Evolutionary conservation across 2,329 filamentous ascomycete genomes (phyloP).

Genomic region (Didymella exigua): DNA sequence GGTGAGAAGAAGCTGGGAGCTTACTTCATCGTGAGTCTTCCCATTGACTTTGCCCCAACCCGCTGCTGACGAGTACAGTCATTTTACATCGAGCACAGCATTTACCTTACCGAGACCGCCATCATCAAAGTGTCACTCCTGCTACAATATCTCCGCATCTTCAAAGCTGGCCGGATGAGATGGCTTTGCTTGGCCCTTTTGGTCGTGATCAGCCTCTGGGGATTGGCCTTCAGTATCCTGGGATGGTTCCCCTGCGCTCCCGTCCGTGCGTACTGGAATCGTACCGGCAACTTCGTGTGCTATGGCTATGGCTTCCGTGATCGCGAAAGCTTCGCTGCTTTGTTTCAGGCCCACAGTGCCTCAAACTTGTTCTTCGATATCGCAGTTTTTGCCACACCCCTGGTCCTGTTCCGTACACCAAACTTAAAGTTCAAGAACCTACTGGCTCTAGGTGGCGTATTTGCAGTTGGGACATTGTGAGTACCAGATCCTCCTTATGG

Average conservation of each 20-base stretch:
- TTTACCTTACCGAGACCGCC: constrained; percentile 40
- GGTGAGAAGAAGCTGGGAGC: constrained; percentile 8
- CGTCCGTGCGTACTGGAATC: constrained; percentile 33
- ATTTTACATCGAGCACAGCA: constrained; percentile 37
- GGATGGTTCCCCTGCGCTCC: constrained; percentile 44
- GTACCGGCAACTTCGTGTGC: constrained; percentile 28
- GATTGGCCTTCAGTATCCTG: constrained; percentile 34
- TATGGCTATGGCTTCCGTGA: constrained; percentile 37
- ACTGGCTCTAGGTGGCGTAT: constrained; percentile 40
- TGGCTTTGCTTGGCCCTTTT: constrained; percentile 35
- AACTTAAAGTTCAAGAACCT: constrained; percentile 36
- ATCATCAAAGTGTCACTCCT: constrained; percentile 47
- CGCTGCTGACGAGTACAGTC: constrained; percentile 15
- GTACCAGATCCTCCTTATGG: background rate
- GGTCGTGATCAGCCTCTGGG: constrained; percentile 37
- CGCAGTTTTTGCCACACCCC: constrained; percentile 38
- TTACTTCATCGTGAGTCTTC: constrained; percentile 24
- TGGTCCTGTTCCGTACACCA: constrained; percentile 38
- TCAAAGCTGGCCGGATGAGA: constrained; percentile 39
- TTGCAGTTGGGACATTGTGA: constrained; percentile 42
- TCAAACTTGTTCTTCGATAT: constrained; percentile 46
- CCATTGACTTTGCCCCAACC: background rate
- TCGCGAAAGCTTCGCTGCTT: constrained; percentile 26
- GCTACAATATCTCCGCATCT: constrained; percentile 47
- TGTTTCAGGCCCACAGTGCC: constrained; percentile 37